Base-by-base conservation (phyloP, 805 yeast genomes). In the Wickerhamiella brachini region DNA sequence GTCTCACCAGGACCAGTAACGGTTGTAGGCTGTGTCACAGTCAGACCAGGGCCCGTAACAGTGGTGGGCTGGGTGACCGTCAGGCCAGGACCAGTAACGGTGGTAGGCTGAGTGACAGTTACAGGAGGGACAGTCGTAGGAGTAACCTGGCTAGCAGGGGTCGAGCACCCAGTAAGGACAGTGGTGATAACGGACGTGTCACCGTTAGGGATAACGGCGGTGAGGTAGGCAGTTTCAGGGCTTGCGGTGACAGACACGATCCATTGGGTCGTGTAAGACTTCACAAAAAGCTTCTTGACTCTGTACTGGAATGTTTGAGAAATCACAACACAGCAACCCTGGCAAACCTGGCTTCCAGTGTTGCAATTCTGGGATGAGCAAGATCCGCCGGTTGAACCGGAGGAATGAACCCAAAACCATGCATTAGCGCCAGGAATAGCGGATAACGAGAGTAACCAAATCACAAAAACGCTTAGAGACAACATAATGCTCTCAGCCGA, bases 131-230 rank as follows among this genome's bases (percentile, higher is more conserved):
- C 39, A 3, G 13, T n/a, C 5, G 51, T 46, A 17, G 42, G 43
- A 18, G 12, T 46, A 3, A 22, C 23, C n/a, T 5, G n/a, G 21
- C 34, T 45, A 15, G 51, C 49, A 23, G 57, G 56, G 18, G 48
- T 29, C 52, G 57, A 56, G 37, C 44, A 60, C 17, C 53, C 56
- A 26, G 54, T 55, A 10, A 62, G 53, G 21, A 54, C 59, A 26
- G 62, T 53, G 17, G 62, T 56, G 29, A 56, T 44, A 5, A 60
- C 51, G 26, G 78, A 69, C 2, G 80, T 64, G 50, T 79, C 84
- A 17, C 84, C 82, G 41, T 78, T 74, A 21, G 72, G 70, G 15
- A 80, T 63, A 0, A 73, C 65, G 1, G 64, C 62, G 7, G 62
- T 53, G 7, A 57, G 45, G 5, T 31, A n/a, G 4, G 58, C 58